phyloP scores from a whole-genome alignment of 129 eudicot genomes.

The Daucus carota region DH1_v3.0 NC_030384.2:32388001-32388500 shows the following conservation, averaged over 20 bases:
- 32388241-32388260: not conserved
- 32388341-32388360: not conserved
- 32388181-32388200: slow-evolving; percentile 56
- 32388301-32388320: not conserved
- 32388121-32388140: slow-evolving; percentile 57
- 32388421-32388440: not conserved
- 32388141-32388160: slow-evolving; percentile 65
- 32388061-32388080: slow-evolving; percentile 87
- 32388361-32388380: not conserved
- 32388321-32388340: not conserved
- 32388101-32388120: slow-evolving; percentile 72
- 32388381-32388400: not conserved
- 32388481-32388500: too few relatives aligned
- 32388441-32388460: too few relatives aligned
- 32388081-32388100: slow-evolving; percentile 77
- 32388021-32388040: slow-evolving; percentile 83
- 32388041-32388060: slow-evolving; percentile 99
- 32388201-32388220: not conserved
- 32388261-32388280: not conserved
- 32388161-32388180: slow-evolving; percentile 70
- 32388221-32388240: not conserved
- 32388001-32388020: slow-evolving; percentile 69
- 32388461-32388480: too few relatives aligned
- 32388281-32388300: not conserved
- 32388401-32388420: not conserved